phyloP scores from a whole-genome alignment of 2,329 filamentous ascomycete genomes.

The Fusarium tricinctum region DNA sequence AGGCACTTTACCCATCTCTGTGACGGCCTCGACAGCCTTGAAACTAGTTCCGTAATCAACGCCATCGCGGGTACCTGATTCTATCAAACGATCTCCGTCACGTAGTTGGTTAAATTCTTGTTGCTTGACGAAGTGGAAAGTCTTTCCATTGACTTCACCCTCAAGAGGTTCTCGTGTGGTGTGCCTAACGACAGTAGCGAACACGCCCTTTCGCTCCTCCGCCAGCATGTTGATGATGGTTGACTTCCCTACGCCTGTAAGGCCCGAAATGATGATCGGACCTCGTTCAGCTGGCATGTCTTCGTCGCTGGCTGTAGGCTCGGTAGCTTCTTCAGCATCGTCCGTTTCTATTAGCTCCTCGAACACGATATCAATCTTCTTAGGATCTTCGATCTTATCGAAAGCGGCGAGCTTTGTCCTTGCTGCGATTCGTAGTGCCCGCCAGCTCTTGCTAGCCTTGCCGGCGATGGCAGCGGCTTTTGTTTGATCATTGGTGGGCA shows the following conservation, averaged over 20 bases:
- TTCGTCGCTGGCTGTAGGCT: slow-evolving; percentile 51
- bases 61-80: slow-evolving; percentile 65
- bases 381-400: slow-evolving; percentile 88
- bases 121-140: slow-evolving; percentile 69
- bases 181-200: slow-evolving; percentile 70
- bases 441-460: slow-evolving; percentile 92
- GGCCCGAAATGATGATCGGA: slow-evolving; percentile 77
- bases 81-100: slow-evolving; percentile 71
- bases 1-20: slow-evolving; percentile 71
- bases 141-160: slow-evolving; percentile 65
- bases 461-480: slow-evolving; percentile 71
- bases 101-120: slow-evolving; percentile 70
- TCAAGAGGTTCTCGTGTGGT: slow-evolving; percentile 66
- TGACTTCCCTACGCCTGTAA: slow-evolving; percentile 72
- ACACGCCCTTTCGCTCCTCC: slow-evolving; percentile 73
- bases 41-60: slow-evolving; percentile 69
- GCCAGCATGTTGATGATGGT: slow-evolving; percentile 74
- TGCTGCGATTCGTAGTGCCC: slow-evolving; percentile 84
- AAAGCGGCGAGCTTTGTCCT: slow-evolving; percentile 81
- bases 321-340: slow-evolving; percentile 54
- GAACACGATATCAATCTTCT: slow-evolving; percentile 74
- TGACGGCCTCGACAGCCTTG: slow-evolving; percentile 65
- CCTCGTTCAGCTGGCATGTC: slow-evolving; percentile 64
- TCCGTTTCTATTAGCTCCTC: slow-evolving; percentile 61
- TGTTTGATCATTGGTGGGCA: slow-evolving; percentile 75